A percentile compares a stretch with the other conserved stretches of the same genome.
Evolutionary conservation across 2,329 filamentous ascomycete species (phyloP).

Genomic region (Sporothrix variecibatus): DNA sequence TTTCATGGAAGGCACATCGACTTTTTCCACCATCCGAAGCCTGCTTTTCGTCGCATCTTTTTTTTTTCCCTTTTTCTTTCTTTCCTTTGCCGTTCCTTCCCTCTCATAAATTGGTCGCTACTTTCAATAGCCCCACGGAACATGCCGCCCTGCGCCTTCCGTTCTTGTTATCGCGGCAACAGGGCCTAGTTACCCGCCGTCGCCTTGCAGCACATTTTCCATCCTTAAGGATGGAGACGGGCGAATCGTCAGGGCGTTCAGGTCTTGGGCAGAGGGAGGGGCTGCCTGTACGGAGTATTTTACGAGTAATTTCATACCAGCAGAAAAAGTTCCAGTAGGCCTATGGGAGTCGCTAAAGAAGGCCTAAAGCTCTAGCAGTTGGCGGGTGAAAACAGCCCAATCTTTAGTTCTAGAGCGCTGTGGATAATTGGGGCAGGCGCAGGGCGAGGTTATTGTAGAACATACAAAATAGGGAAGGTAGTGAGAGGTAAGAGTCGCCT

Average conservation of each 20-base stretch:
- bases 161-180: neutral
- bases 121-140: neutral
- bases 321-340: neutral
- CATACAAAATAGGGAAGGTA: neutral
- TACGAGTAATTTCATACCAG: neutral
- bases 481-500: neutral
- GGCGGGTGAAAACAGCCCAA: neutral
- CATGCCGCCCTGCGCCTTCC: neutral
- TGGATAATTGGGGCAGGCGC: neutral
- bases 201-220: neutral
- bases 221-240: neutral
- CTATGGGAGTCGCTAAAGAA: neutral
- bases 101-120: neutral
- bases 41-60: neutral
- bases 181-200: slow-evolving; percentile 9
- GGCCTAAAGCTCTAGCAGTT: neutral
- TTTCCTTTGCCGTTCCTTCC: neutral
- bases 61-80: too few relatives aligned
- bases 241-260: neutral
- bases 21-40: too few relatives aligned
- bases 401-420: neutral
- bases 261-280: neutral
- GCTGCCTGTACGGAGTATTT: neutral
- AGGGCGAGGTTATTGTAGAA: too few relatives aligned
- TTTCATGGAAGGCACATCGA: neutral